Base-by-base conservation (phyloP, 208 protist species). In the Leishmania turanica region DNA sequence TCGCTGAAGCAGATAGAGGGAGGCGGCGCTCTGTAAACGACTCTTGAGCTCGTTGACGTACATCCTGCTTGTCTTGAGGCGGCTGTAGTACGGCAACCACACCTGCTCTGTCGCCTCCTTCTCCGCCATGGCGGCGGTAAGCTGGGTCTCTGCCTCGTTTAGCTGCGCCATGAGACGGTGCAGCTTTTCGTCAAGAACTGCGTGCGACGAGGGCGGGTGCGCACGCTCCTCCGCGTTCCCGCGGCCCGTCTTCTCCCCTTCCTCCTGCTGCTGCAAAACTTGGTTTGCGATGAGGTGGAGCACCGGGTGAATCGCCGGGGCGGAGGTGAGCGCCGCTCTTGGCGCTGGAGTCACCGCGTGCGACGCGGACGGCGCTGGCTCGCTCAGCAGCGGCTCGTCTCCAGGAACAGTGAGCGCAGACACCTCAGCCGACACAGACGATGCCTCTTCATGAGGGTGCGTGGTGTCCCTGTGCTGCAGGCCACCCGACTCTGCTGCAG, bases 1-100 rank as follows among this genome's bases (percentile, higher is more conserved):
- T 6, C 80, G 85, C 84, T 92, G 81, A 62, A 93, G 87, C n/a
- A 83, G 37, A 74, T 89, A 91, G 19, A 96, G 89, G 21, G 81
- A 87, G 54, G 86, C 60, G n/a, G 92, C 92, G 6, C 79, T 84
- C 27, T 68, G 71, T 17, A 92, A 66, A 7, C 92, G 88, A 40
- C 80, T 65, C 79, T 88, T 76, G 70, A 97, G 78, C 24, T 88
- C 75, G 31, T 79, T 79, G 11, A 95, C 51, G 53, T 90, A 91
- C 15, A 51, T 54, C 8, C 84, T 79, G 27, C 56, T 76, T n/a
- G 86, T 87, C 77, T 89, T 91, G 24, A 89, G 79, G 8, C 88
- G 80, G 37, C 80, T 83, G 84, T 91, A 84, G 21, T 78, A 75
- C 8, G 84, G 75, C 17, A 79, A 86, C 90, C 87, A 93, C 34